Percentiles rank a stretch among this genome's conserved stretches.
phyloP scores from a whole-genome alignment of 306 rosid species.

The Styphnolobium japonicum region DNA sequence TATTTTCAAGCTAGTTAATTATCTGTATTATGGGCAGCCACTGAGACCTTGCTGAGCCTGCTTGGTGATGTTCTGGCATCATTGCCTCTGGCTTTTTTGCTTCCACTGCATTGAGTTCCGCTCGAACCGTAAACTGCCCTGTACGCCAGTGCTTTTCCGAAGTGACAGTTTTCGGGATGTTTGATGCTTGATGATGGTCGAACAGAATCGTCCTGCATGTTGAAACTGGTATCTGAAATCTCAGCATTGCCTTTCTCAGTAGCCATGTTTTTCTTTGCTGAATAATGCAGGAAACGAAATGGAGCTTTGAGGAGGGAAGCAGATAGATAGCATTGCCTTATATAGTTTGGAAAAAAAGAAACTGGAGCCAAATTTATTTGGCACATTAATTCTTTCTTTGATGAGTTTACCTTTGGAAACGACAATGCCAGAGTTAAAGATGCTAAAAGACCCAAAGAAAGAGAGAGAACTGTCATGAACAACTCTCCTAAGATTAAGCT shows the following conservation, averaged over 20 bases:
- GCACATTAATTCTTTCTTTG: not conserved
- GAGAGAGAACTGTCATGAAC: too few species aligned
- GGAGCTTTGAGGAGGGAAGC: not conserved
- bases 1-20: not conserved
- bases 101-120: constrained; percentile 24
- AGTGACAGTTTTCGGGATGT: constrained; percentile 18
- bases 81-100: constrained; percentile 30
- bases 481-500: too few species aligned
- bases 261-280: constrained; percentile 28
- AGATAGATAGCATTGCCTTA: constrained; percentile 12
- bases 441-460: constrained; percentile 23
- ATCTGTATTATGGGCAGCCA: constrained; percentile 22
- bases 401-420: constrained; percentile 21
- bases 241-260: constrained; percentile 32
- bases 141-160: constrained; percentile 52
- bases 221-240: constrained; percentile 22
- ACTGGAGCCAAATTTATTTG: not conserved
- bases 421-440: constrained; percentile 29
- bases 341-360: constrained; percentile 25
- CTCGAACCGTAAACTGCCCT: constrained; percentile 44
- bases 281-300: not conserved
- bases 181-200: constrained; percentile 17
- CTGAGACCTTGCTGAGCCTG: constrained; percentile 69
- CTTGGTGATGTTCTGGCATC: constrained; percentile 44
- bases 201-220: not conserved